A percentile compares a stretch with the other conserved stretches of the same genome.
phyloP scores from a whole-genome alignment of 352 stramenopile species.

The Phytophthora pini region DNA sequence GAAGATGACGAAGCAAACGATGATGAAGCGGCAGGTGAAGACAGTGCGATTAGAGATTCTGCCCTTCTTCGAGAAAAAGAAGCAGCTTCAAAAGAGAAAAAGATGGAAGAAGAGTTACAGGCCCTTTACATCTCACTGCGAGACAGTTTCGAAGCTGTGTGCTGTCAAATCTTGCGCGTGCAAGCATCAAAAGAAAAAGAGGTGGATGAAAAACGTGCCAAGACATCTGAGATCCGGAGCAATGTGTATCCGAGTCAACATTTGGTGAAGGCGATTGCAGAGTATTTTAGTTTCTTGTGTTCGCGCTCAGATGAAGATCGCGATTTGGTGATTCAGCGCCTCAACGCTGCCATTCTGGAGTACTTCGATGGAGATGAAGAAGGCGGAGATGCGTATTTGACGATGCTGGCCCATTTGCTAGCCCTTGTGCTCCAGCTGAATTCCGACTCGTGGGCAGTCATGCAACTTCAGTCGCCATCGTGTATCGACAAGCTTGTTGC shows the following conservation, averaged over 20 bases:
- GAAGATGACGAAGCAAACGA: slow-evolving; percentile 32
- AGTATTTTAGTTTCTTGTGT: slow-evolving; percentile 72
- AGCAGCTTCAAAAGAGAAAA: slow-evolving; percentile 36
- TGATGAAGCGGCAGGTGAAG: slow-evolving; percentile 34
- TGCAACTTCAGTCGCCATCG: slow-evolving; percentile 48
- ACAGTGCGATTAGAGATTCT: slow-evolving; percentile 16
- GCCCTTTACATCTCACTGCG: slow-evolving; percentile 59
- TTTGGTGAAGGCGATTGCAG: slow-evolving; percentile 65
- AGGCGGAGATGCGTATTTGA: slow-evolving; percentile 46
- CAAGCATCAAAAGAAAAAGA: slow-evolving; percentile 40
- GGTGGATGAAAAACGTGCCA: slow-evolving; percentile 9
- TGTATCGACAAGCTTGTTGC: slow-evolving; percentile 59
- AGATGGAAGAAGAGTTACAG: slow-evolving; percentile 56
- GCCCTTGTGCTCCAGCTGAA: slow-evolving; percentile 77
- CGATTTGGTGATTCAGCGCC: slow-evolving; percentile 52
- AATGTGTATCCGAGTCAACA: slow-evolving; percentile 49
- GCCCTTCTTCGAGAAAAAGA: slow-evolving; percentile 25
- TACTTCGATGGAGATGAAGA: slow-evolving; percentile 42
- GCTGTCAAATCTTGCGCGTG: slow-evolving; percentile 66
- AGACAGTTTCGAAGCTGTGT: slow-evolving; percentile 66
- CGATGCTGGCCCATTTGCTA: slow-evolving; percentile 69
- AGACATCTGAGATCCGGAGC: slow-evolving; percentile 9
- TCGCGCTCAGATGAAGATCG: slow-evolving; percentile 65
- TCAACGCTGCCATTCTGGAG: slow-evolving; percentile 58
- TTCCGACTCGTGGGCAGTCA: slow-evolving; percentile 39